phyloP scores from a whole-genome alignment of 129 eudicot species.

The Chrysanthemum lavandulifolium region DNA sequence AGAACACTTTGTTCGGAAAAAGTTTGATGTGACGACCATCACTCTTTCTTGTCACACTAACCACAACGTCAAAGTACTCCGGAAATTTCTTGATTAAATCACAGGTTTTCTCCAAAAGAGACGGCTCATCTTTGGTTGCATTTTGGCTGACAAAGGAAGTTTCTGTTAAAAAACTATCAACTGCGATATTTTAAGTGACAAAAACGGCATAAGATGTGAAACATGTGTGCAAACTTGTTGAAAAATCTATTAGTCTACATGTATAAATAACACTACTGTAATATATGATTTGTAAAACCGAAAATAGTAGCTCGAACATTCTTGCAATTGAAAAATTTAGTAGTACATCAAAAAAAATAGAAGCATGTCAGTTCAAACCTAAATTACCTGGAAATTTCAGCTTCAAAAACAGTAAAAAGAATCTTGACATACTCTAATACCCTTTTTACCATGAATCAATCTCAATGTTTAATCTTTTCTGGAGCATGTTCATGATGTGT shows the following conservation, averaged over 20 bases:
- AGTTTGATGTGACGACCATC: conserved; percentile 42
- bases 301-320: conserved; percentile 14
- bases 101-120: conserved; percentile 95
- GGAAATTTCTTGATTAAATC: conserved; percentile 87
- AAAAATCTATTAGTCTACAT: too few species aligned
- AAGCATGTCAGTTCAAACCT: conserved; percentile 6
- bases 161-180: too few species aligned
- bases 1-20: too few species aligned
- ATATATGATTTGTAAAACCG: neutral
- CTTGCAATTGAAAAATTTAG: neutral
- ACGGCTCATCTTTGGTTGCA: conserved; percentile 39
- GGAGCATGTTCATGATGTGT: too few species aligned
- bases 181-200: too few species aligned
- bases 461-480: too few species aligned
- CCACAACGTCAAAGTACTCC: conserved; percentile 92
- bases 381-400: neutral
- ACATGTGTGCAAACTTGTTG: too few species aligned
- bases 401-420: too few species aligned
- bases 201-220: too few species aligned
- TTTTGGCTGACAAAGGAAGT: conserved; percentile 17
- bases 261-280: too few species aligned
- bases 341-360: conserved; percentile 2
- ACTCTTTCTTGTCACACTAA: conserved; percentile 94
- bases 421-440: too few species aligned
- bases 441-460: too few species aligned